phyloP scores from a whole-genome alignment of 2,329 filamentous ascomycete genomes.

The Colletotrichum brevisporum region DNA sequence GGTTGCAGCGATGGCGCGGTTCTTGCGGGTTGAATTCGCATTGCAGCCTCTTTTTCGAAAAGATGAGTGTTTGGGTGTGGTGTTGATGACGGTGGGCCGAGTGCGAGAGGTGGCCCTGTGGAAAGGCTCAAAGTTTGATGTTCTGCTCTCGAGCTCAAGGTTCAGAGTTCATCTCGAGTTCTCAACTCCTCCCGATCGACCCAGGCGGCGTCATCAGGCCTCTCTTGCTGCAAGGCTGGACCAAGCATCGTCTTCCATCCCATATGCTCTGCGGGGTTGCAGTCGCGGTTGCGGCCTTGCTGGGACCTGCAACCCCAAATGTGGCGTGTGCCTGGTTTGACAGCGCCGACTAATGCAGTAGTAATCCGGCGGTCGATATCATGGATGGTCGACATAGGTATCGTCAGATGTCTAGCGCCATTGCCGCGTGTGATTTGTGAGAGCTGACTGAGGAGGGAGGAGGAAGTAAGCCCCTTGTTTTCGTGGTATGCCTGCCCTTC shows the following conservation, averaged over 20 bases:
- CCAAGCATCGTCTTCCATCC: constrained; percentile 1
- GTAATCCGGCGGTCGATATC: not conserved
- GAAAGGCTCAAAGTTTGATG: not conserved
- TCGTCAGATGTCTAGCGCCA: not conserved
- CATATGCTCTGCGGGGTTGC: not conserved
- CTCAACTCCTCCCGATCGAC: not conserved
- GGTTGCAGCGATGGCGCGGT: not conserved
- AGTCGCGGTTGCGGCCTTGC: constrained; percentile 8
- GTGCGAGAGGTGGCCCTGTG: not conserved
- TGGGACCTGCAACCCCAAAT: not conserved
- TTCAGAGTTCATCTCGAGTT: constrained; percentile 11
- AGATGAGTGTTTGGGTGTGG: too few relatives aligned
- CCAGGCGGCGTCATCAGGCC: not conserved
- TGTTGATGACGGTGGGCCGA: not conserved
- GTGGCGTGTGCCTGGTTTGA: not conserved
- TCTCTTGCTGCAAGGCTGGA: not conserved
- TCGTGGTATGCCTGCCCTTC: too few relatives aligned
- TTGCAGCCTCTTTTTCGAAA: too few relatives aligned
- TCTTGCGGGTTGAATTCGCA: not conserved
- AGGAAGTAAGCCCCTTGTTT: too few relatives aligned
- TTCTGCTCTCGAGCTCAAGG: too few relatives aligned
- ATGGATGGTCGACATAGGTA: not conserved
- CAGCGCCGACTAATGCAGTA: not conserved
- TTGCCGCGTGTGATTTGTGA: too few relatives aligned
- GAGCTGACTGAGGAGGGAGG: too few relatives aligned